Base-by-base conservation (phyloP, 2,329 filamentous ascomycete species). In the Botrytis porri region DNA sequence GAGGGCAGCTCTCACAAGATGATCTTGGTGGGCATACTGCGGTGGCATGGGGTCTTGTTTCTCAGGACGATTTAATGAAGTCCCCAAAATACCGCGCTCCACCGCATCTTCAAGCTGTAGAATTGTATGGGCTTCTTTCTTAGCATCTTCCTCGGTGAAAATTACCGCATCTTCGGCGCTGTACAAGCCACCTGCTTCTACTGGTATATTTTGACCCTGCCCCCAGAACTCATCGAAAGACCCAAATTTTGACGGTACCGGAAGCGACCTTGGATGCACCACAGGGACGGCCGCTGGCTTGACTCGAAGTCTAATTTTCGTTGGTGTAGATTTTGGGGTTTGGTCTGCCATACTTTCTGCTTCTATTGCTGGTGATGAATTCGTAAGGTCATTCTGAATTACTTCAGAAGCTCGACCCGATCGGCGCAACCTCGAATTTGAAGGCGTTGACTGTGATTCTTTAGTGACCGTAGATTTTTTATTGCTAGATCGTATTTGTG, bases 11-110 rank as follows among this genome's bases (percentile, higher is more conserved):
- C 91, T 90, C 63, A 92, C 86, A 70, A 98, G 86, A 80, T 98
- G 93, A 79, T 98, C 95, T 79, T 89, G 88, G 77, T 97, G 94
- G n/a, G 92, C 90, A 85, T 93, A 98, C 79, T 96, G 93, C 79
- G 89, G 88, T 0, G 93, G 93, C 78, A 97, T 92, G 73, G 93
- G 90, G 74, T 84, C 84, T 45, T 87, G 86, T 20, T 89, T 85
- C 75, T 96, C 93, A 0, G 93, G 92, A 29, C 90, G 86, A 77
- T 93, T 96, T 37, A 91, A 83, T 74, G 90, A 89, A 71, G 86
- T 84, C 69, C 92, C 94, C 41, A 98, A 85, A 6, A 94, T 81
- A 3, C 94, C 93, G 25, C 94, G 88, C 78, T 93, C 86, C 5
- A 89, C 89, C 75, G 94, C 95, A 65, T 89, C 84, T 76, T 94